Base-by-base conservation (phyloP, 208 protist species). In the Jaenimonas drosophilae region DNA sequence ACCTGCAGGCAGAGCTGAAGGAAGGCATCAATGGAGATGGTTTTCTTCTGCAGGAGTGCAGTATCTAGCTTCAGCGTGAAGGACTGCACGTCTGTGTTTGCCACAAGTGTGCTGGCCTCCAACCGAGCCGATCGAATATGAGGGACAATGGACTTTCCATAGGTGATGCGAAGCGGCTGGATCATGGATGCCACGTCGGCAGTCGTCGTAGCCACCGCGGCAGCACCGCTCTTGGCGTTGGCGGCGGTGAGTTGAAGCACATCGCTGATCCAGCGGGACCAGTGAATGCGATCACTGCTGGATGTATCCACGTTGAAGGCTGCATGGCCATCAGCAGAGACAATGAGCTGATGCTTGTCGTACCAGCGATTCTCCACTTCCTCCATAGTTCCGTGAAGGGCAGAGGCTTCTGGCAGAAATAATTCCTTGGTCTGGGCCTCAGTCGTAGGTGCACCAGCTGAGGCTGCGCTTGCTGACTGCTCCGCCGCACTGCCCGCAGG, bases 291-390 rank as follows among this genome's bases (percentile, higher is more conserved):
- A 33, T 91, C 77, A 49, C 88, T 87, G 21, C 47, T 57, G 11
- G 82, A 70, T 14, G 83, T 41, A 64, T 95, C 88, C 46, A 89
- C 91, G 64, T 93, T 93, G 38, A 93, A 89, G 4, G 80, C 83
- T 9, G 84, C 69, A 20, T 78, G 70, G 24, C 88, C 81, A 36
- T 88, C 78, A 19, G 77, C 78, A 20, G 77, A 86, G 38, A 95
- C 72, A 56, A 93, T 88, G 32, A 93, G 41, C 65, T 95, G 87
- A 45, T 95, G 80, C 59, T 93, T 95, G 69, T 95, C 88, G 59
- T 89, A 95, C 81, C 88, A 95, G 34, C 88, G 77, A 64, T 95
- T 94, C 60, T 94, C 82, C 31, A 72, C 11, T 56, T 94, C 85
- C 37, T 85, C 67, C 37, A 53, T 49, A 36, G 68, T 59, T 9